Percentiles rank a stretch among this genome's conserved stretches.
Evolutionary conservation across 495 filamentous ascomycete species (phyloP).

Genomic region (Podospora appendiculata): DNA sequence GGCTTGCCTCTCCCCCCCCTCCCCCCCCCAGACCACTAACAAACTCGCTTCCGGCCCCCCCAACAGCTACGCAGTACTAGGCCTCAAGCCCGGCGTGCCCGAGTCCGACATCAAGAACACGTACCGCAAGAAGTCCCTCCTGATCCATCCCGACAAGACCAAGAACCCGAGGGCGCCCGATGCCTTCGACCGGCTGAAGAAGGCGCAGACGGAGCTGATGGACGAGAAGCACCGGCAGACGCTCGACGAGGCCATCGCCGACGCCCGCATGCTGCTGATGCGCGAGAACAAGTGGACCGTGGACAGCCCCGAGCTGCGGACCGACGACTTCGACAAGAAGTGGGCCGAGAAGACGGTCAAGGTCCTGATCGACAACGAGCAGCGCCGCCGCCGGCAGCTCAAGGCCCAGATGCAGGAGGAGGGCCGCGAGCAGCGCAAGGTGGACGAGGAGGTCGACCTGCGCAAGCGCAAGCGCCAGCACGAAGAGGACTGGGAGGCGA

Average conservation of each 20-base stretch:
- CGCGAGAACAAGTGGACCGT: slow-evolving; percentile 87
- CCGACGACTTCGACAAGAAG: slow-evolving; percentile 68
- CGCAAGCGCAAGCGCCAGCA: slow-evolving; percentile 90
- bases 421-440: slow-evolving; percentile 78
- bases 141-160: slow-evolving; percentile 98
- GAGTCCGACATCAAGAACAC: slow-evolving; percentile 91
- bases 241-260: slow-evolving; percentile 91
- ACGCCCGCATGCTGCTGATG: slow-evolving; percentile 89
- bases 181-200: slow-evolving; percentile 94
- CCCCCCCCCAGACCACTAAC: not conserved
- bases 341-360: slow-evolving; percentile 90
- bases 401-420: slow-evolving; percentile 97
- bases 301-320: slow-evolving; percentile 78
- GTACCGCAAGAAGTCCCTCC: slow-evolving; percentile 92
- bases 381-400: slow-evolving; percentile 71
- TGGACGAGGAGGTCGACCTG: slow-evolving; percentile 77
- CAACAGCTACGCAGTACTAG: slow-evolving; percentile 80
- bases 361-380: slow-evolving; percentile 90
- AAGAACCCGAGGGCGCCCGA: slow-evolving; percentile 85
- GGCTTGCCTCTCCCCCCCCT: not conserved
- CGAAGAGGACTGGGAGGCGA: slow-evolving; percentile 90
- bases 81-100: slow-evolving; percentile 89
- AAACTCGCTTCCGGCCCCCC: not conserved
- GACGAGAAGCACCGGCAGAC: slow-evolving; percentile 84
- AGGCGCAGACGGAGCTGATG: slow-evolving; percentile 82